A percentile compares a stretch with the other conserved stretches of the same genome.
phyloP scores from a whole-genome alignment of 805 yeast species.

The Tetrapisispora taiwanensis region DNA sequence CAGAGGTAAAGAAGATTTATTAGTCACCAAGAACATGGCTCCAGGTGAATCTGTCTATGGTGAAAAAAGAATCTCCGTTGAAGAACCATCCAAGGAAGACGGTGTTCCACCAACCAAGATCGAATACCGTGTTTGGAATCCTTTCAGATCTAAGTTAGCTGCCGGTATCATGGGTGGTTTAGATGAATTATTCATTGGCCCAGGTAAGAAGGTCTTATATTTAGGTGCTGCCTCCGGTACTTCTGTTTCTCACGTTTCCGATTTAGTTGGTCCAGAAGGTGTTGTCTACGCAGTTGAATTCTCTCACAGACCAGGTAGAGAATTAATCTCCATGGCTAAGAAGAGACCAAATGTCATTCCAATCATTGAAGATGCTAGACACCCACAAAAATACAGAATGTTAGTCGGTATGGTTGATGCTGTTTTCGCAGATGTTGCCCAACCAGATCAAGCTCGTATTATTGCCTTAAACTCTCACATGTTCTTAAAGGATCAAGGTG shows the following conservation, averaged over 20 bases:
- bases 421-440: conserved; percentile 99
- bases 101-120: conserved; percentile 84
- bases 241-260: conserved; percentile 96
- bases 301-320: conserved; percentile 99
- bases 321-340: conserved; percentile 97
- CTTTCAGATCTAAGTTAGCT: conserved; percentile 98
- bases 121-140: conserved; percentile 99
- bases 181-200: conserved; percentile 93
- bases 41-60: conserved; percentile 99
- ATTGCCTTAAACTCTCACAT: conserved; percentile 96
- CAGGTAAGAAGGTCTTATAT: conserved; percentile 95
- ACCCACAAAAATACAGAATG: conserved; percentile 99
- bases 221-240: conserved; percentile 99
- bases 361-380: conserved; percentile 99
- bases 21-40: conserved; percentile 92
- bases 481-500: conserved; percentile 97
- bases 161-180: conserved; percentile 99
- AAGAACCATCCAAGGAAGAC: conserved; percentile 84
- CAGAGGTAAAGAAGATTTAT: conserved; percentile 97
- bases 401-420: conserved; percentile 96
- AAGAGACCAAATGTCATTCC: conserved; percentile 99
- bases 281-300: conserved; percentile 97
- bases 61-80: conserved; percentile 90
- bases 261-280: conserved; percentile 98
- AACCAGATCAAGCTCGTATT: conserved; percentile 99